Percentiles rank a stretch among this genome's conserved stretches.
Conservation (phyloP, 1,139 yeast species). For the Protomyces gravidus region DNA sequence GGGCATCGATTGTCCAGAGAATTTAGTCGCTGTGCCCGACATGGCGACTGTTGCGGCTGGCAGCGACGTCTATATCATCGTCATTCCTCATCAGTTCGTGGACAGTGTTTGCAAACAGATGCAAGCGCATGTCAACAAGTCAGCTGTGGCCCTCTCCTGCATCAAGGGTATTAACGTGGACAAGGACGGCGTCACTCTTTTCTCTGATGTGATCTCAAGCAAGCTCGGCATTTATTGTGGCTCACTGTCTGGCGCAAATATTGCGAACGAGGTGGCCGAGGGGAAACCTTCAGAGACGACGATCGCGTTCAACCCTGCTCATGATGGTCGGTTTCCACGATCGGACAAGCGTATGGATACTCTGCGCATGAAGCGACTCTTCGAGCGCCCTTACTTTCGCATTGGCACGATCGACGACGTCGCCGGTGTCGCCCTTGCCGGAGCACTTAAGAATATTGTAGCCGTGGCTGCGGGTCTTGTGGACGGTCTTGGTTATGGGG, state of each 20-base stretch:
- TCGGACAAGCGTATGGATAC: constrained; percentile 30
- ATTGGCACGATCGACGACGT: constrained; percentile 84
- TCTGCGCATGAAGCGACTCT: constrained; percentile 52
- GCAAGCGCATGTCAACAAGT: constrained; percentile 64
- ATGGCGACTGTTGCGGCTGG: constrained; percentile 64
- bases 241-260: constrained; percentile 88
- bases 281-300: constrained; percentile 95
- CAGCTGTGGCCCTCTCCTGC: constrained; percentile 82
- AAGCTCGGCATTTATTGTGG: constrained; percentile 84
- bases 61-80: constrained; percentile 80
- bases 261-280: constrained; percentile 90
- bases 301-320: constrained; percentile 74
- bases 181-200: constrained; percentile 71
- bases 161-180: constrained; percentile 85
- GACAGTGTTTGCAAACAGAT: constrained; percentile 67
- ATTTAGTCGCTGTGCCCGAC: constrained; percentile 80
- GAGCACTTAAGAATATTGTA: constrained; percentile 89
- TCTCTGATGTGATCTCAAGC: constrained; percentile 69
- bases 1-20: constrained; percentile 69
- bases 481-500: constrained; percentile 97
- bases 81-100: constrained; percentile 91
- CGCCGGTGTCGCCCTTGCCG: constrained; percentile 90
- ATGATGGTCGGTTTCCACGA: constrained; percentile 46
- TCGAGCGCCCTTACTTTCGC: constrained; percentile 95
- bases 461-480: constrained; percentile 93